Percentiles rank a stretch among this genome's conserved stretches.
These are phyloP conservation scores for Puya raimondii DNA, from an alignment of 176 grass and related monocot genomes.

Conservation along the genomic window DNA sequence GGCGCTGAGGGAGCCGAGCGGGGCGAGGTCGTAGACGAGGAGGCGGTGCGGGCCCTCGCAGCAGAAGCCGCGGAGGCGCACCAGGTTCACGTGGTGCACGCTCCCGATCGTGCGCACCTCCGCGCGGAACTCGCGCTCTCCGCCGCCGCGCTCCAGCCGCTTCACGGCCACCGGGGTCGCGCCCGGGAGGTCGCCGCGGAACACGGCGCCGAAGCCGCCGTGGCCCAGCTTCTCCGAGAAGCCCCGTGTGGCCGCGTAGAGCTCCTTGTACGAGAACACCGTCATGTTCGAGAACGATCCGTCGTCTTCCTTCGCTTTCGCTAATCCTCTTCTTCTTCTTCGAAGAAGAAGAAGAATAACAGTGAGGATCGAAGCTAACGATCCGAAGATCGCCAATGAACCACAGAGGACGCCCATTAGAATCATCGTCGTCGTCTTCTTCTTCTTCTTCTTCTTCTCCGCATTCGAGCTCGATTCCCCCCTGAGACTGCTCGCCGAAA, in stretches of 20 bases:
- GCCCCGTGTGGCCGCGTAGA: conserved; percentile 2
- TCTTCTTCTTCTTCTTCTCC: background rate
- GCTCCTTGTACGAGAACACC: conserved; percentile 16
- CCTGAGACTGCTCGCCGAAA: background rate
- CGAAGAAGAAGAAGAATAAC: background rate
- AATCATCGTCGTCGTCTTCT: background rate
- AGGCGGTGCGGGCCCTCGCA: conserved; percentile 22
- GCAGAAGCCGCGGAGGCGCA: conserved; percentile 37
- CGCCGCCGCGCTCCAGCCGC: conserved; percentile 1
- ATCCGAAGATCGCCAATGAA: background rate
- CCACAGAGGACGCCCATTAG: background rate
- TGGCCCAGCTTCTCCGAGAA: conserved; percentile 21
- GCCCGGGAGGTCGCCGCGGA: conserved; percentile 12
- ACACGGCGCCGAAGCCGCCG: conserved; percentile 26
- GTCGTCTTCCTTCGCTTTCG: background rate
- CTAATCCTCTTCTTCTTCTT: background rate
- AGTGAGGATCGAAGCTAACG: background rate
- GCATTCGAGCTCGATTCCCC: background rate
- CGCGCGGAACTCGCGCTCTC: conserved; percentile 21
- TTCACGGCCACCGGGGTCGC: conserved; percentile 26
- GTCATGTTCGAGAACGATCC: background rate
- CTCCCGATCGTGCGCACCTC: conserved; percentile 34
- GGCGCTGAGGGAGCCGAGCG: conserved; percentile 19
- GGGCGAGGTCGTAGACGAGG: conserved; percentile 41
- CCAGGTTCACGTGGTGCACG: conserved; percentile 30